These are phyloP conservation scores for Aphanomyces euteiches DNA, from an alignment of 352 stramenopile genomes.

Conservation along the genomic window DNA sequence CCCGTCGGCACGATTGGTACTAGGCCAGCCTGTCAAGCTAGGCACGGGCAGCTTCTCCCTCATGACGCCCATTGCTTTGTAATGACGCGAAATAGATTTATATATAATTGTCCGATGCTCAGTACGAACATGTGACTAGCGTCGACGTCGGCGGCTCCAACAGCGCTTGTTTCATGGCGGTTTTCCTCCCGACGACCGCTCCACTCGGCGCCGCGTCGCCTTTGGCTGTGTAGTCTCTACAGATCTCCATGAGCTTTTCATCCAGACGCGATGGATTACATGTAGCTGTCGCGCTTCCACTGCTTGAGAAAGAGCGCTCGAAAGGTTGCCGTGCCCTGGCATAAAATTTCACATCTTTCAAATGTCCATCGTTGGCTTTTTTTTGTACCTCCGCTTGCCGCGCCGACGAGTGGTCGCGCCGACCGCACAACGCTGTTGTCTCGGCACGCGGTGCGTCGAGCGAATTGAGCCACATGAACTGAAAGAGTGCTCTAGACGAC, in stretches of 20 bases:
- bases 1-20: slow-evolving; percentile 93
- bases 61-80: slow-evolving; percentile 70
- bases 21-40: slow-evolving; percentile 91
- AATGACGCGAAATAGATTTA: slow-evolving; percentile 9
- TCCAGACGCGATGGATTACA: slow-evolving; percentile 34
- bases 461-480: slow-evolving; percentile 76
- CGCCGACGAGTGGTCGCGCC: slow-evolving; percentile 40
- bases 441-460: slow-evolving; percentile 50
- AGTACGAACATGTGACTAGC: not conserved
- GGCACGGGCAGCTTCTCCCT: slow-evolving; percentile 96
- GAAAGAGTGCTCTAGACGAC: slow-evolving; percentile 51
- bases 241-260: no score
- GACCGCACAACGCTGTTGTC: slow-evolving; percentile 59
- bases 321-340: slow-evolving; percentile 38
- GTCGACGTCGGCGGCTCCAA: slow-evolving; percentile 3
- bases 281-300: slow-evolving; percentile 70
- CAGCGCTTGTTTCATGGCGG: not conserved
- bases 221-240: slow-evolving; percentile 25
- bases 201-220: not conserved
- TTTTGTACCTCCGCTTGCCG: not conserved
- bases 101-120: not conserved
- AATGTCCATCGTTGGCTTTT: slow-evolving; percentile 17
- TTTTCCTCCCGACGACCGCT: not conserved
- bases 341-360: not conserved
- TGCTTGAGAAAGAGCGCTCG: slow-evolving; percentile 74